Percentiles rank a stretch among this genome's conserved stretches.
These are phyloP conservation scores for Pulveroboletus sp. DNA, from an alignment of 768 basidiomycete species.

Conservation along the genomic window DNA sequence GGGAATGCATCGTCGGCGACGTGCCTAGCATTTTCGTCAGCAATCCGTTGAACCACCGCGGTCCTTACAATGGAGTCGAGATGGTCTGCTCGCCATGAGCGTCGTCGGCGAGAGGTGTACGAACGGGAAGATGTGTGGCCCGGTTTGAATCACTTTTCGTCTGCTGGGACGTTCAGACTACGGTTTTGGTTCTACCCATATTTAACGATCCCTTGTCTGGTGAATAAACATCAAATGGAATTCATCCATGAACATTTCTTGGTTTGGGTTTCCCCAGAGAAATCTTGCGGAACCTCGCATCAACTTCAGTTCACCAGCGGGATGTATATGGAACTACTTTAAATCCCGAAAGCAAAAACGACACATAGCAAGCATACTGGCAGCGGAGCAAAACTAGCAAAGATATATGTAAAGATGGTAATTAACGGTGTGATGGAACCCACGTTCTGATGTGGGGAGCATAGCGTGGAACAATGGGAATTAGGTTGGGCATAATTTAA, in stretches of 20 bases:
- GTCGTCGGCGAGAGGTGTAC: background rate
- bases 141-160: no score
- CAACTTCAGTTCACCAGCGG: background rate
- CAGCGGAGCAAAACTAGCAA: background rate
- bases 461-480: background rate
- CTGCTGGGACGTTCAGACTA: no score
- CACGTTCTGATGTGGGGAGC: background rate
- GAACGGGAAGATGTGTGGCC: background rate
- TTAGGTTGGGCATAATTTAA: slow-evolving; percentile 21
- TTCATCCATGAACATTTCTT: no score
- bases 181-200: no score
- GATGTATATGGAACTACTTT: background rate
- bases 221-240: no score
- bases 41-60: slow-evolving; percentile 43
- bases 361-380: slow-evolving; percentile 1
- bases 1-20: slow-evolving; percentile 20
- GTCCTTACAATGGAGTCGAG: slow-evolving; percentile 25
- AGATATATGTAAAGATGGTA: background rate
- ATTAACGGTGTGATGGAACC: background rate
- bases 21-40: slow-evolving; percentile 41
- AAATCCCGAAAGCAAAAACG: background rate
- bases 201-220: no score
- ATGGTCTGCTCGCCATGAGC: slow-evolving; percentile 8
- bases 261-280: no score
- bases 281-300: no score